Conservation (phyloP, 331 rosid species). For the Arachis monticola region DNA sequence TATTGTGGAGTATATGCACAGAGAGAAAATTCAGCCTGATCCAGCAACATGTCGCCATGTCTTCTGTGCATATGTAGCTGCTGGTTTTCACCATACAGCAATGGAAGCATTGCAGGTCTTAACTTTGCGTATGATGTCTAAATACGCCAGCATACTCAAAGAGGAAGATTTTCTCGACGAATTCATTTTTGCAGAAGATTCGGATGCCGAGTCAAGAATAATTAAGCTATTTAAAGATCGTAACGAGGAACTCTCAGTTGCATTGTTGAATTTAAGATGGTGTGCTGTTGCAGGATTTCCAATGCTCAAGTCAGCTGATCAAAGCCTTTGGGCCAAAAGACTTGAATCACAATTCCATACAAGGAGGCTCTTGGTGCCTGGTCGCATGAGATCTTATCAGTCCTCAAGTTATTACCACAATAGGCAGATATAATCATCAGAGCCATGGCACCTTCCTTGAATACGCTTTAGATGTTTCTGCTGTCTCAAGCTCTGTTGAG, state of each 20-base stretch:
- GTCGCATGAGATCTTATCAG: constrained; percentile 12
- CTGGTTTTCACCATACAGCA: constrained; percentile 76
- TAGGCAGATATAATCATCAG: neutral
- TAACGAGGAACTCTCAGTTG: constrained; percentile 57
- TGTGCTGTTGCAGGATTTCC: constrained; percentile 70
- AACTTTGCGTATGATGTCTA: constrained; percentile 67
- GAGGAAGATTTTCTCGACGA: constrained; percentile 45
- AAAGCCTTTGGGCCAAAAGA: constrained; percentile 73
- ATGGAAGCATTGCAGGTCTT: constrained; percentile 89
- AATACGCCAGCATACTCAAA: constrained; percentile 45
- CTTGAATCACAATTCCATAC: constrained; percentile 38
- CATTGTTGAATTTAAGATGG: constrained; percentile 82
- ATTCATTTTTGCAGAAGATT: constrained; percentile 60
- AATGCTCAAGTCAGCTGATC: constrained; percentile 55
- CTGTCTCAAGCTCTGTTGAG: too few species aligned
- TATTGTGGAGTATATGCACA: constrained; percentile 71
- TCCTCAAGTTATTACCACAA: neutral
- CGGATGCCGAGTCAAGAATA: constrained; percentile 57
- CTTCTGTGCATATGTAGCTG: constrained; percentile 67
- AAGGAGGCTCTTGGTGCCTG: constrained; percentile 26
- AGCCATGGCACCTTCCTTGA: neutral
- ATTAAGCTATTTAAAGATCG: constrained; percentile 57
- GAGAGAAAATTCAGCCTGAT: constrained; percentile 62
- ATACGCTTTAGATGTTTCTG: neutral
- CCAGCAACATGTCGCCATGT: constrained; percentile 62